Base-by-base conservation (phyloP, 805 yeast genomes). In the Wickerhamiella siamensis region DNA sequence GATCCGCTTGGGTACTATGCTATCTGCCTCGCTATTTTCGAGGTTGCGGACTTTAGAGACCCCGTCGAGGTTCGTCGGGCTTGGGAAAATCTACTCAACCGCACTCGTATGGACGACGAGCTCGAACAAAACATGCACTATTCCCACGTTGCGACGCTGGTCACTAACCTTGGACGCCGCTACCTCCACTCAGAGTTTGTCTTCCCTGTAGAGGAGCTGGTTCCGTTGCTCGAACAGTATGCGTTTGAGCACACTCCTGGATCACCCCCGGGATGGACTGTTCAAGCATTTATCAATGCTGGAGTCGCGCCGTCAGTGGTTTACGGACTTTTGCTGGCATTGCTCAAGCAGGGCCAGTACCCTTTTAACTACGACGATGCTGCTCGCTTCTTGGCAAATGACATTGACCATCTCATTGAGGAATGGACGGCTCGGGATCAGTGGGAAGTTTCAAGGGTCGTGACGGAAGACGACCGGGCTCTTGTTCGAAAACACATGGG, bases 1-100 rank as follows among this genome's bases (percentile, higher is more conserved):
- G 87, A 81, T 52, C 94, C 94, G 19, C 64, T 87, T 46, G 88
- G 88, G 5, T 88, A 87, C 56, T 77, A 78, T 59, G 94, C 83
- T 51, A 67, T 88, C 39, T 80, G 94, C 47, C 66, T 87, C 45
- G 61, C 74, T 33, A 77, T 86, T 14, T 83, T 81, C 66, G 81
- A 83, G 55, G 72, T 80, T 12, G 77, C 96, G 2, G 95, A 88
- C 55, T 79, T 79, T 59, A 74, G 88, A 54, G 83, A 83, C 53
- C 69, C 77, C 10, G 94, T 83, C 50, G 95, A 83, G 57, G 80
- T 88, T 41, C 63, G 76, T 49, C 71, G 75, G 42, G 76, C 86
- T 60, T 88, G 95, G 94, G 76, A 73, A 47, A 71, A 76, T 43
- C 66, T 80, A 39, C 72, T 86, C 51, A 75, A 72, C 40, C 74